Base-by-base conservation (phyloP, 164 flowering plant genomes). In the Amborella trichopoda region DNA sequence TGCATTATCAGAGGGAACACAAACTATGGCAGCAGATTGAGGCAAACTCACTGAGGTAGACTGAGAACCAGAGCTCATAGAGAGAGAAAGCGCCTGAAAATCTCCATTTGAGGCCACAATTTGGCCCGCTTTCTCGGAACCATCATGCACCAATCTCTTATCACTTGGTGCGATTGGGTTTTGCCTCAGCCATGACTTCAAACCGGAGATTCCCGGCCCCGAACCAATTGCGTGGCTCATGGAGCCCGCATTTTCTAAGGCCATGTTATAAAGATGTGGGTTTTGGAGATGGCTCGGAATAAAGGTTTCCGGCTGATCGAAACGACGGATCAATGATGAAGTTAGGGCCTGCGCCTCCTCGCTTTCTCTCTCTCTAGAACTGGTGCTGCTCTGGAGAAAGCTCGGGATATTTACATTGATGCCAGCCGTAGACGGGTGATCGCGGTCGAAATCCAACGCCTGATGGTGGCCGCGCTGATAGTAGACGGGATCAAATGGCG, bases 141-240 rank as follows among this genome's bases (percentile, higher is more conserved):
- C n/a, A 37, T 37, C 6, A 37, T 37, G 13, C 5, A 21, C 4
- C 6, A n/a, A 18, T n/a, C n/a, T n/a, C n/a, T 21, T n/a, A n/a
- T 53, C 60, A 20, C 39, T 40, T 3, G 48, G 18, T 20, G 61
- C 8, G 46, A 49, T 64, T 1, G 63, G 59, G 12, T 64, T 44
- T 48, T 72, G 78, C 12, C 85, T 55, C 19, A 81, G 44, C 90
- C 85, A 81, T 3, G 81, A 70, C 51, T 76, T 78, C 65, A 71
- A 66, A 23, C 73, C 72, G 12, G 81, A 71, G 46, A 73, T 66
- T 5, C 81, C 67, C 25, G 66, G 53, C n/a, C 60, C 46, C 40
- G 19, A 61, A 40, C 54, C 48, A n/a, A 9, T 68, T 65, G 27
- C 60, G 53, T 0, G 72, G 56, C 2, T 60, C 53, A 24, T 63